phyloP scores from a whole-genome alignment of 2,329 filamentous ascomycete genomes.

The Diaporthe sp. region DNA sequence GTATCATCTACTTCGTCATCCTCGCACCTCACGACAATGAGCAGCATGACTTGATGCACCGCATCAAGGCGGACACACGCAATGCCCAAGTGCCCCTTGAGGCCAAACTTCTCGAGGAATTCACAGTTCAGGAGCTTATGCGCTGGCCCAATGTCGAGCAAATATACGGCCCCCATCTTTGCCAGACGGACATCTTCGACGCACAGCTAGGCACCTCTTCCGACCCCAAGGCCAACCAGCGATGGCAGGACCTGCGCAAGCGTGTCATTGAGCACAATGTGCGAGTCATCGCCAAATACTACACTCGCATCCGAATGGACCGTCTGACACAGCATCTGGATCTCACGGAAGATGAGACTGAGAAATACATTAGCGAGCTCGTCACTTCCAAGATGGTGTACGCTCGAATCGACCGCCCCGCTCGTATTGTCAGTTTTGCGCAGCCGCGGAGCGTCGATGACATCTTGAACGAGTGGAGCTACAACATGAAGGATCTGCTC shows the following conservation, averaged over 20 bases:
- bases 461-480: constrained; percentile 97
- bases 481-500: constrained; percentile 82
- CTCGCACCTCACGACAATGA: constrained; percentile 98
- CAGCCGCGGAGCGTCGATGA: constrained; percentile 96
- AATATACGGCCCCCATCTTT: constrained; percentile 89
- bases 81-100: constrained; percentile 84
- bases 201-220: constrained; percentile 71
- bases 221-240: constrained; percentile 84
- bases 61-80: constrained; percentile 87
- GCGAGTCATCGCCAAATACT: constrained; percentile 97
- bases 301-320: constrained; percentile 94
- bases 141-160: constrained; percentile 95
- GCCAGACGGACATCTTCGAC: constrained; percentile 90
- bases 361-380: constrained; percentile 98
- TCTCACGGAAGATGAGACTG: constrained; percentile 93
- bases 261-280: constrained; percentile 99
- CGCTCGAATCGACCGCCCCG: constrained; percentile 95
- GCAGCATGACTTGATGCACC: constrained; percentile 95
- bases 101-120: constrained; percentile 89
- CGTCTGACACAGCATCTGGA: constrained; percentile 92
- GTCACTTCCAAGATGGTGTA: constrained; percentile 98
- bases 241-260: constrained; percentile 96
- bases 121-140: constrained; percentile 97
- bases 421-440: constrained; percentile 91
- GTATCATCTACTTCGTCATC: constrained; percentile 97